Evolutionary conservation across 768 basidiomycete species (phyloP).

Genomic region (Mrakia hoshinonis): DNA sequence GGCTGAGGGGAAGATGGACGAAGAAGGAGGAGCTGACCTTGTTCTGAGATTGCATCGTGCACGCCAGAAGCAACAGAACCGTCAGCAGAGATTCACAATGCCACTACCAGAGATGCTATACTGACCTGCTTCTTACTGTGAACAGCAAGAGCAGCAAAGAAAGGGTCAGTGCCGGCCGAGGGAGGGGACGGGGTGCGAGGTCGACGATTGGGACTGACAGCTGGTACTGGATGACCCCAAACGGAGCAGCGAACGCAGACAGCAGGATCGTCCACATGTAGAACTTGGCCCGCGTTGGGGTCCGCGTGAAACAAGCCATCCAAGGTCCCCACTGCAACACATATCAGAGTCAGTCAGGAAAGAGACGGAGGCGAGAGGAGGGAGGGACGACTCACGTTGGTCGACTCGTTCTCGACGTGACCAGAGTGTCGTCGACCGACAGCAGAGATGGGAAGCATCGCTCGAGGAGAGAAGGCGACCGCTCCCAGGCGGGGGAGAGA

Average conservation of each 20-base stretch:
- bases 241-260: background rate
- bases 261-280: background rate
- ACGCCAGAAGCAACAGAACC: background rate
- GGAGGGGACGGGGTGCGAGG: background rate
- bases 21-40: conserved; percentile 10
- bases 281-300: background rate
- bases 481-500: background rate
- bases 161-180: background rate
- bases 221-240: background rate
- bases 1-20: background rate
- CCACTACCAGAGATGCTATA: background rate
- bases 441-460: background rate
- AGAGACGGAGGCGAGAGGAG: background rate
- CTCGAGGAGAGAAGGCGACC: background rate
- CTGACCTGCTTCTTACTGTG: conserved; percentile 4
- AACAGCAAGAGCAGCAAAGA: background rate
- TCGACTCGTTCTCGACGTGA: background rate
- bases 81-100: background rate
- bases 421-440: conserved; percentile 1
- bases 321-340: conserved; percentile 7
- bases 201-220: background rate
- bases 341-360: too few species aligned
- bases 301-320: background rate
- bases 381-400: background rate
- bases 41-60: background rate